These are phyloP conservation scores for Collybia sordida DNA, from an alignment of 768 basidiomycete genomes.

Conservation along the genomic window DNA sequence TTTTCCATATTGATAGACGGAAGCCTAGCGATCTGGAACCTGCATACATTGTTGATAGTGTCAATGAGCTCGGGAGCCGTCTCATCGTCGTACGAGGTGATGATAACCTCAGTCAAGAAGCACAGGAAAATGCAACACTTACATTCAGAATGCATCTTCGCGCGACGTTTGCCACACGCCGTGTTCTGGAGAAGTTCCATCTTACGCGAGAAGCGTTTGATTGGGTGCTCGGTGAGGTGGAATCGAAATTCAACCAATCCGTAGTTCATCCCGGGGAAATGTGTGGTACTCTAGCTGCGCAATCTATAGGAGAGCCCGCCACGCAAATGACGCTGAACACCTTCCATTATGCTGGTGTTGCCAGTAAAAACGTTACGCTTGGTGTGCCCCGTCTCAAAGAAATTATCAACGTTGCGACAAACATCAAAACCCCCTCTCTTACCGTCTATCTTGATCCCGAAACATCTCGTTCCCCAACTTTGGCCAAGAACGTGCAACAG, in stretches of 20 bases:
- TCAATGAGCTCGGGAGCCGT: constrained; percentile 71
- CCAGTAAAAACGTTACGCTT: constrained; percentile 99
- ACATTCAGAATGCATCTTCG: constrained; percentile 94
- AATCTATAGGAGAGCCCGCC: constrained; percentile 99
- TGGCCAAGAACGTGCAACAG: constrained; percentile 89
- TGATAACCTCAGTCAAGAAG: constrained; percentile 70
- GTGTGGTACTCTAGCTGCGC: constrained; percentile 97
- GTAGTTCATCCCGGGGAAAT: constrained; percentile 95
- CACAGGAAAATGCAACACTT: constrained; percentile 86
- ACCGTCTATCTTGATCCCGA: constrained; percentile 83
- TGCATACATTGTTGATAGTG: constrained; percentile 77
- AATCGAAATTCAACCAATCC: constrained; percentile 93
- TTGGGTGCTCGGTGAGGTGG: constrained; percentile 96
- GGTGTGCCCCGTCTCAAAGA: constrained; percentile 99
- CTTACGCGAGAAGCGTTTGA: constrained; percentile 93
- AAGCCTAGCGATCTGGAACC: constrained; percentile 94
- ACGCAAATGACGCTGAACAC: constrained; percentile 99
- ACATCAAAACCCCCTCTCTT: constrained; percentile 98
- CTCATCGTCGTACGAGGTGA: constrained; percentile 88
- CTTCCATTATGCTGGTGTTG: constrained; percentile 99
- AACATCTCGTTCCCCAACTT: constrained; percentile 54
- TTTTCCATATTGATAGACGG: constrained; percentile 94
- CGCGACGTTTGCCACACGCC: constrained; percentile 82
- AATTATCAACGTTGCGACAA: constrained; percentile 98
- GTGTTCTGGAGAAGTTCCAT: constrained; percentile 86